Percentiles rank a stretch among this genome's conserved stretches.
Conservation (phyloP, 2,329 filamentous ascomycete genomes). For the Mycosphaerelloides madeirae region DNA sequence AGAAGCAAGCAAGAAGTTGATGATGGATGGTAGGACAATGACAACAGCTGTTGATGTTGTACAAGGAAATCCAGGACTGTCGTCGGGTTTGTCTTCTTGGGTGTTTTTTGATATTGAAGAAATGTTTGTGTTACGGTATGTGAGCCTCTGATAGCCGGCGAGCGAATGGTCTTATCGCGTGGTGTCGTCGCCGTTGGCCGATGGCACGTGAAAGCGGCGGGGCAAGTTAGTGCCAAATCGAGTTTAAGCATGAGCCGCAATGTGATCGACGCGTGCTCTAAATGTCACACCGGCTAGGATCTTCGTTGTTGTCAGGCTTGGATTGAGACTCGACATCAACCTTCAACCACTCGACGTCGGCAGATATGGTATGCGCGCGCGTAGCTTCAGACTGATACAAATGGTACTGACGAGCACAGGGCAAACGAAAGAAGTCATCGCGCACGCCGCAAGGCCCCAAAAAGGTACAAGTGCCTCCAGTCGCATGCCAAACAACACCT, state of each 20-base stretch:
- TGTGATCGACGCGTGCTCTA: not conserved
- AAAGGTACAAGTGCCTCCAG: constrained; percentile 54
- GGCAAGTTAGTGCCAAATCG: not conserved
- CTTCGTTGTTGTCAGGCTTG: too few species aligned
- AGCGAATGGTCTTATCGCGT: too few species aligned
- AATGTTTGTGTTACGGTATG: constrained; percentile 6
- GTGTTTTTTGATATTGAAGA: too few species aligned
- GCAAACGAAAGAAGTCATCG: constrained; percentile 86
- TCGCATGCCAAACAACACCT: not conserved
- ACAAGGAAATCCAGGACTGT: too few species aligned
- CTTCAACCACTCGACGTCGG: not conserved
- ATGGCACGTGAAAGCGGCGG: constrained; percentile 1
- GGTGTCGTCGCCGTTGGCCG: too few species aligned
- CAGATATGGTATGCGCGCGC: constrained; percentile 8
- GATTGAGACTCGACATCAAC: too few species aligned
- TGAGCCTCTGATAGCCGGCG: constrained; percentile 6
- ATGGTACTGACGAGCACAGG: constrained; percentile 42
- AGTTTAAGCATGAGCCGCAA: not conserved
- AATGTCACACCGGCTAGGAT: too few species aligned
- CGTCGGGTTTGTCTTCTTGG: too few species aligned
- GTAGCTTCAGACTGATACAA: not conserved
- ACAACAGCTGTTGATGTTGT: too few species aligned
- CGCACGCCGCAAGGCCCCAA: constrained; percentile 72
- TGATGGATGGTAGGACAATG: not conserved
- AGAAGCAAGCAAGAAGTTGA: not conserved